Conservation (phyloP, 805 yeast species). For the Candida ascalaphidarum region DNA sequence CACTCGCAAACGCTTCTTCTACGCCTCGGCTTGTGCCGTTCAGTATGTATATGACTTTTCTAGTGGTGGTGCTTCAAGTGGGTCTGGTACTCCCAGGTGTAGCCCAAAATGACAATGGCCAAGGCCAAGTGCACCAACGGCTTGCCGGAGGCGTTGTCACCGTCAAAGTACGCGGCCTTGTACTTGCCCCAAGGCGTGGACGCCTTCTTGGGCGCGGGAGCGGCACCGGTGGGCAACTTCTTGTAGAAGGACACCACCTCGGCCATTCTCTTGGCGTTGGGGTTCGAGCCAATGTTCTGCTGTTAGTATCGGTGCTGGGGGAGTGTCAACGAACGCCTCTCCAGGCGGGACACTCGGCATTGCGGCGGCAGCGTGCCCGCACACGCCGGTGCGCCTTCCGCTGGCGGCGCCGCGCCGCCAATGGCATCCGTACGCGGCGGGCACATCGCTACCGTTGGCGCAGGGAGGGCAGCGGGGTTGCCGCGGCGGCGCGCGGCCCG, state of each 20-base stretch:
- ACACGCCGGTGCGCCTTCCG: too few relatives aligned
- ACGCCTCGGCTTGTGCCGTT: too few relatives aligned
- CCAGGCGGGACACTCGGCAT: too few relatives aligned
- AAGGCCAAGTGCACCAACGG: constrained; percentile 74
- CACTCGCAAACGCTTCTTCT: too few relatives aligned
- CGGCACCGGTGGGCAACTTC: constrained; percentile 89
- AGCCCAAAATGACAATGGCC: constrained; percentile 67
- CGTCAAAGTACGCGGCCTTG: constrained; percentile 79
- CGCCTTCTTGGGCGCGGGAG: constrained; percentile 63
- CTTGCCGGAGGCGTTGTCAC: constrained; percentile 74
- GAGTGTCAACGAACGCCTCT: too few relatives aligned
- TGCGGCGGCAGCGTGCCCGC: too few relatives aligned
- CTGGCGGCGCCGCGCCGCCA: too few relatives aligned
- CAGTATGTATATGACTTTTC: too few relatives aligned
- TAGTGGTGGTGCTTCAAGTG: constrained; percentile 44
- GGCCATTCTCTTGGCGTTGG: constrained; percentile 94
- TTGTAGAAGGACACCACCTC: constrained; percentile 94
- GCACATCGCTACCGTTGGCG: too few relatives aligned
- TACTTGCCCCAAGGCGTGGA: constrained; percentile 66
- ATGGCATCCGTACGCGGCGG: too few relatives aligned
- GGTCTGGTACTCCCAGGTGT: constrained; percentile 88
- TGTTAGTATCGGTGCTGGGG: constrained; percentile 16
- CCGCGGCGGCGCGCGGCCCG: too few relatives aligned
- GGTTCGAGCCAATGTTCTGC: constrained; percentile 87
- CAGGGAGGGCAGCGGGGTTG: too few relatives aligned